Evolutionary conservation across 306 rosid genomes (phyloP), one percentile per base, ranked within the genome.

Genomic region (Malus asiatica): DNA sequence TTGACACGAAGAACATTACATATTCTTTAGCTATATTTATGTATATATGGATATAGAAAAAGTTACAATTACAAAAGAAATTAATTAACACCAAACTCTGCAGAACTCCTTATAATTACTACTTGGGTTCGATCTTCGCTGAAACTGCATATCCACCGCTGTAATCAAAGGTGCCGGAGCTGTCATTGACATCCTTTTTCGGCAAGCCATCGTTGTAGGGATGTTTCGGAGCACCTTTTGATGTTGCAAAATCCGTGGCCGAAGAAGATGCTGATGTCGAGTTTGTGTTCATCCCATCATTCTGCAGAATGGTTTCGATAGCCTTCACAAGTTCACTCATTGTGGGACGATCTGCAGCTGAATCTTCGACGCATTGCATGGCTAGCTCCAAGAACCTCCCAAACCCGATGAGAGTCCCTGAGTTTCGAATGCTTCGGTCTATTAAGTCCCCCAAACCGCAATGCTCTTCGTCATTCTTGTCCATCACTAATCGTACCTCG

Each of bases 261-360:
- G 99, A 92, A 16, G 99, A 92, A 11, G 98, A 83, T 22, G 97
- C 92, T 72, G 98, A 92, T 40, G 97, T 92, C 3, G 96, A 81
- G 81, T 90, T 86, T 29, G 99, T 90, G 33, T 86, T 90, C 78
- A 95, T 46, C 14, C 99, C 99, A 86, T 95, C 97, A 68, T 88
- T 95, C 53, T 92, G 96, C 23, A 95, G 68, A 25, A 95, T 85
- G 71, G 84, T 87, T 66, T 95, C 97, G 19, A 95, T 77, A 5
- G 84, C 77, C 78, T 89, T 95, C 14, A 89, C 99, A 70, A 95
- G 80, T 57, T 95, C 97, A 75, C 97, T 87, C 97, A 89, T 95
- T 9, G 97, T 87, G 20, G 99, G 99, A 45, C 99, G 92, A 33
- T 90, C 93, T 30, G 81, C 76, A 45, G 93, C 96, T 33, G 92